Base-by-base conservation (phyloP, 805 yeast genomes). In the Sugiyamaella chiloensis region DNA sequence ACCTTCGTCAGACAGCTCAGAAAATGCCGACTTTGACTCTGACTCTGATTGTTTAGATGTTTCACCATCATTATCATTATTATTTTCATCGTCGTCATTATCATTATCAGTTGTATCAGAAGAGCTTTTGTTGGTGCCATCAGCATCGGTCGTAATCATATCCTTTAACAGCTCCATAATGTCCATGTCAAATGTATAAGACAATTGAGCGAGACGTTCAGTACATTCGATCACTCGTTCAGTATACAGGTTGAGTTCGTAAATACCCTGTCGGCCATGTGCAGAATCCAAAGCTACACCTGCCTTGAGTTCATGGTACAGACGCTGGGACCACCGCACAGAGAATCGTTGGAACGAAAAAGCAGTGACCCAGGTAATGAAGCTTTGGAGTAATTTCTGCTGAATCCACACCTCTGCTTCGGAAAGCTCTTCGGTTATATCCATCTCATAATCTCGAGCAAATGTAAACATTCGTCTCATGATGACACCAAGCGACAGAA, bases 141-240 rank as follows among this genome's bases (percentile, higher is more conserved):
- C n/a, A n/a, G 30, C 46, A 3, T 68, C 61, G n/a, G 61, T 61
- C 5, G 57, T 56, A 42, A 84, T 78, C 2, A 83, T 58, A 2
- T 61, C 43, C 14, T 29, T 31, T 19, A 56, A 27, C 20, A 26
- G 47, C 24, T 39, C 40, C 56, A 35, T 66, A 9, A 81, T 66
- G 44, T 83, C 79, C 44, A 87, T 59, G 63, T 90, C 98, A 64
- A 76, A 78, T 2, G 93, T 79, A 26, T 71, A 59, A 0, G 85
- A 75, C 50, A 88, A 67, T 45, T 73, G 73, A 29, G 70, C 64
- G n/a, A 69, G 62, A 42, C 83, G 68, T 5, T 60, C 64, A 40
- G 63, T 63, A 23, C 69, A 58, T 21, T 68, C 72, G 49, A 60
- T 54, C 35, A 67, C 34, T 20, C 65, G 51, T 43, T 57, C 47